phyloP scores from a whole-genome alignment of 768 basidiomycete species.

The Phlebiopsis flavidoalba region DNA sequence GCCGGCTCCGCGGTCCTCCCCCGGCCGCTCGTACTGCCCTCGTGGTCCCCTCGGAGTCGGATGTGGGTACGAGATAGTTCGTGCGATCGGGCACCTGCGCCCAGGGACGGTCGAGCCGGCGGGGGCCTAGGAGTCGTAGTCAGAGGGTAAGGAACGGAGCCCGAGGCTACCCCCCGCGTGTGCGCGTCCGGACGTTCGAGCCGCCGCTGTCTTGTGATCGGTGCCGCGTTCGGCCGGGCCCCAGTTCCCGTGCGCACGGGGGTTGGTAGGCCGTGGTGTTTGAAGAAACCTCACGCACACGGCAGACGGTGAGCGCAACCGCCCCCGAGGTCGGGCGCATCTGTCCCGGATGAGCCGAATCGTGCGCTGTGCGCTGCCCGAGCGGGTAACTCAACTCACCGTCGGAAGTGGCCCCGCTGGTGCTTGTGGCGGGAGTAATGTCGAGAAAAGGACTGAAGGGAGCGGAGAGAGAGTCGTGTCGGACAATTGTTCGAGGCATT shows the following conservation, averaged over 20 bases:
- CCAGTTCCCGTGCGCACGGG: constrained; percentile 31
- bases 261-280: constrained; percentile 47
- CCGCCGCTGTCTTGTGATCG: constrained; percentile 16
- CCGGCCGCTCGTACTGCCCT: constrained; percentile 20
- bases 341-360: constrained; percentile 25
- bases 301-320: constrained; percentile 61
- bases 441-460: constrained; percentile 36
- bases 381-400: constrained; percentile 23
- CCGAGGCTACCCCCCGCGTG: too few species aligned
- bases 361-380: background rate
- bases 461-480: constrained; percentile 31
- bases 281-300: constrained; percentile 66
- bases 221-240: constrained; percentile 11
- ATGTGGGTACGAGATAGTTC: constrained; percentile 47
- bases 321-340: constrained; percentile 72
- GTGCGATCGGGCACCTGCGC: constrained; percentile 48
- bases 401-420: constrained; percentile 32
- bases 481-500: constrained; percentile 28
- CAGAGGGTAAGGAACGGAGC: constrained; percentile 31
- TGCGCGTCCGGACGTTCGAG: constrained; percentile 15
- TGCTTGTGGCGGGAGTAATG: constrained; percentile 18
- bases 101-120: constrained; percentile 64
- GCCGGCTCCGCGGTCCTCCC: constrained; percentile 32
- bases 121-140: constrained; percentile 32
- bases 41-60: constrained; percentile 24